Percentiles rank a stretch among this genome's conserved stretches.
phyloP scores from a whole-genome alignment of 2,329 filamentous ascomycete species.

The Neofusicoccum ribis region DNA sequence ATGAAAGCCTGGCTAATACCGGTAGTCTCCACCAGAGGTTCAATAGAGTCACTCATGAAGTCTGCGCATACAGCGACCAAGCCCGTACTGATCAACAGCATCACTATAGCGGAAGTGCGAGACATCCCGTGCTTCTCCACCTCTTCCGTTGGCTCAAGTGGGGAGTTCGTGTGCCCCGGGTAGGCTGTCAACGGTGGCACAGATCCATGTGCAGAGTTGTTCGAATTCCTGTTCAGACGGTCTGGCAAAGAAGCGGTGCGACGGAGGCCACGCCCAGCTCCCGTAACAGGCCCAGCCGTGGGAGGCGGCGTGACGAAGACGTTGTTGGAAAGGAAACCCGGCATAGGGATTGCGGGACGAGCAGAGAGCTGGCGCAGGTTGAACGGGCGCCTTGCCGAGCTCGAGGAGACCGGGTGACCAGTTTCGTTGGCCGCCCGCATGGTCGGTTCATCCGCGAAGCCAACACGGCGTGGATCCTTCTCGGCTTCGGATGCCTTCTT shows the following conservation, averaged over 20 bases:
- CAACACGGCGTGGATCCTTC: constrained; percentile 47
- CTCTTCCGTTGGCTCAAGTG: constrained; percentile 24
- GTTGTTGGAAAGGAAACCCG: constrained; percentile 59
- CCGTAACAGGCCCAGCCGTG: constrained; percentile 33
- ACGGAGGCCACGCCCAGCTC: constrained; percentile 36
- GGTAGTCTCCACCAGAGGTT: constrained; percentile 62
- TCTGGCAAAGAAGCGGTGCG: constrained; percentile 39
- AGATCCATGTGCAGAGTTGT: background rate
- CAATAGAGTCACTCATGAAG: constrained; percentile 74
- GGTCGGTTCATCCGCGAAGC: constrained; percentile 50
- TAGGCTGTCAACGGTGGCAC: background rate
- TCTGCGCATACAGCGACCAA: constrained; percentile 66
- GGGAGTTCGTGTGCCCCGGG: background rate
- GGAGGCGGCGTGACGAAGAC: constrained; percentile 55
- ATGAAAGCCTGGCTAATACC: constrained; percentile 72
- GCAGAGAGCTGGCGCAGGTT: constrained; percentile 59
- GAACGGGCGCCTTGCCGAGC: constrained; percentile 33
- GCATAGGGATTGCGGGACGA: constrained; percentile 45
- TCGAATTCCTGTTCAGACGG: constrained; percentile 31
- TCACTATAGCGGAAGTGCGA: constrained; percentile 56
- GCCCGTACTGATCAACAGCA: constrained; percentile 56
- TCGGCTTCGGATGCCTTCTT: background rate
- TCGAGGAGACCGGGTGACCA: constrained; percentile 44
- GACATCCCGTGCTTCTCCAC: constrained; percentile 51
- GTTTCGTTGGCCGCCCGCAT: constrained; percentile 10